Conservation (phyloP, 1,284 basidiomycete species). For the Leccinum ponderosum region DNA sequence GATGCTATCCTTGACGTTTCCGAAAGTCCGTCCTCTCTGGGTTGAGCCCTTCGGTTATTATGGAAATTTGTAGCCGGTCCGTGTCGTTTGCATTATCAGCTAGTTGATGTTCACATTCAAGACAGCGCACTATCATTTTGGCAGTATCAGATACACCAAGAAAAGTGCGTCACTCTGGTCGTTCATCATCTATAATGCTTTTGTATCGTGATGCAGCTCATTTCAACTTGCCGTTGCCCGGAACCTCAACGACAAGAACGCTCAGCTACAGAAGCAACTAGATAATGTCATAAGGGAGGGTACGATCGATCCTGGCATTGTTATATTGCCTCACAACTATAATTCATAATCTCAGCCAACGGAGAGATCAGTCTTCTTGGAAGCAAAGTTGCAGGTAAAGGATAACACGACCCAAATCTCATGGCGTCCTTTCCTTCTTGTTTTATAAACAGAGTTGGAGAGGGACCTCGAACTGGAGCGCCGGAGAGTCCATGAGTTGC, state of each 20-base stretch:
- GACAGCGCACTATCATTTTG: constrained; percentile 80
- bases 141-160: constrained; percentile 86
- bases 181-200: neutral
- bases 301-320: constrained; percentile 24
- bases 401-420: neutral
- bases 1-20: constrained; percentile 10
- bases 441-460: constrained; percentile 56
- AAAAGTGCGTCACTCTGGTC: constrained; percentile 50
- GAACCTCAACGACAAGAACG: constrained; percentile 76
- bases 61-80: constrained; percentile 79
- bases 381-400: constrained; percentile 61
- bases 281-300: constrained; percentile 82
- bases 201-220: constrained; percentile 45
- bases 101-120: constrained; percentile 10
- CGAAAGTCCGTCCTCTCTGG: constrained; percentile 81
- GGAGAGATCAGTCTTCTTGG: constrained; percentile 71
- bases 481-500: constrained; percentile 67
- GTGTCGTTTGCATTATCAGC: constrained; percentile 13
- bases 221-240: constrained; percentile 80
- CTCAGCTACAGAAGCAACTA: constrained; percentile 77
- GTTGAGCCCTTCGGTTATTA: constrained; percentile 65
- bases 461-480: constrained; percentile 78
- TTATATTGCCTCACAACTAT: constrained; percentile 2
- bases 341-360: constrained; percentile 52
- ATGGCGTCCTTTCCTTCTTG: constrained; percentile 1